Evolutionary conservation across 1,284 basidiomycete species (phyloP).

Genomic region (Irpex lacteus): DNA sequence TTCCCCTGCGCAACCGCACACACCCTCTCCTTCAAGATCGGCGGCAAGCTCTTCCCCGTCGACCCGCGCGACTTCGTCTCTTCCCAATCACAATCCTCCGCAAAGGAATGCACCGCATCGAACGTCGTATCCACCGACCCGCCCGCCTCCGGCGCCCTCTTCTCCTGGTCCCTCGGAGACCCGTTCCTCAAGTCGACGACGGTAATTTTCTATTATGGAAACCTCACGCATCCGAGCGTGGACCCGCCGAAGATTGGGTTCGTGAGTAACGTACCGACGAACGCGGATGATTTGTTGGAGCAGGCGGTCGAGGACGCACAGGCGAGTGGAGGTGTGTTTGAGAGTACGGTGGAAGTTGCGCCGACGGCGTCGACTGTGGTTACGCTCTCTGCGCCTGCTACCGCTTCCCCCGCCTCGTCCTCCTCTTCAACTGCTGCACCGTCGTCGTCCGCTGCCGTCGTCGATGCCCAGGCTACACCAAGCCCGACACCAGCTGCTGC

Average conservation of each 20-base stretch:
- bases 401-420: background rate
- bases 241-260: conserved; percentile 72
- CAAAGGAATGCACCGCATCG: conserved; percentile 41
- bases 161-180: conserved; percentile 39
- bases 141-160: conserved; percentile 34
- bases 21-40: conserved; percentile 57
- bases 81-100: conserved; percentile 35
- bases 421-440: background rate
- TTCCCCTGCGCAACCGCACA: conserved; percentile 49
- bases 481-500: background rate
- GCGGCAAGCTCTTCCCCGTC: conserved; percentile 57
- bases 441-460: background rate
- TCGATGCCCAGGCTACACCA: background rate
- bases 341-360: conserved; percentile 30
- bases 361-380: conserved; percentile 10
- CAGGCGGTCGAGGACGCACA: conserved; percentile 39
- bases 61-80: conserved; percentile 64
- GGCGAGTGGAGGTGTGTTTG: conserved; percentile 38
- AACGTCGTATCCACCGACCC: conserved; percentile 56
- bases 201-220: conserved; percentile 61
- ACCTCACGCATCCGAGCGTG: conserved; percentile 56
- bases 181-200: conserved; percentile 40
- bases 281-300: conserved; percentile 41
- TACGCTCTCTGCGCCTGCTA: conserved; percentile 1
- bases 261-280: conserved; percentile 58